Base-by-base conservation (phyloP, 2,329 filamentous ascomycete species). In the Ploettnerulaceae sp. region DNA sequence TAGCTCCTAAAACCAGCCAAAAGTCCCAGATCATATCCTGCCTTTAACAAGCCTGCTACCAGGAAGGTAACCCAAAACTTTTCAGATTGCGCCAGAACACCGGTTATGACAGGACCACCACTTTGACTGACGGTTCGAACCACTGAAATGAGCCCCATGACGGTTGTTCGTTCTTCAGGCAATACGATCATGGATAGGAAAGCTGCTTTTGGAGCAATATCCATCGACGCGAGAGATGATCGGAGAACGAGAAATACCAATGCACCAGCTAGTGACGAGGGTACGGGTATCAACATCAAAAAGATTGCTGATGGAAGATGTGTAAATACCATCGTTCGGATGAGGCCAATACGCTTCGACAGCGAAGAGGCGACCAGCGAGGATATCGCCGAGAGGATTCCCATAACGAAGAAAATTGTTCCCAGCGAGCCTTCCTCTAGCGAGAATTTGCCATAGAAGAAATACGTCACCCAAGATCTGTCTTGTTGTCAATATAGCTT, bases 301-400 rank as follows among this genome's bases (percentile, higher is more conserved):
- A 81, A 82, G 18, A 87, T 65, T 6, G 82, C 71, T 0, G 82
- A 85, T 0, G 84, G 84, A 0, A 89, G 69, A 56, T 88, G 83
- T 0, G 83, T 86, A 58, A 85, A 84, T 5, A 84, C 82, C 84
- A 88, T 88, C 0, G 83, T 86, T 52, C 81, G 80, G 36, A 87
- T 74, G 25, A 88, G 76, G 5, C 77, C 77, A 28, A 80, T 65
- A 3, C 75, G 68, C 24, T 73, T 73, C 5, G 76, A 72, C 1
- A 80, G 65, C 3, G 75, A 73, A 5, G 74, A 71, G 0, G 76
- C 76, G 0, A 73, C 66, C 8, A 80, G 62, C 52, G 72, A 75
- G 0, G 75, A 77, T 1, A 65, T 49, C 0, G 74, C 72, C 1
- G 74, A 66, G 14, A 80, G 68, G 41, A 77, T 67, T 49, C 69